These are phyloP conservation scores for Cryptosporidium sp. DNA, from an alignment of 169 alveolate species.

Conservation along the genomic window DNA sequence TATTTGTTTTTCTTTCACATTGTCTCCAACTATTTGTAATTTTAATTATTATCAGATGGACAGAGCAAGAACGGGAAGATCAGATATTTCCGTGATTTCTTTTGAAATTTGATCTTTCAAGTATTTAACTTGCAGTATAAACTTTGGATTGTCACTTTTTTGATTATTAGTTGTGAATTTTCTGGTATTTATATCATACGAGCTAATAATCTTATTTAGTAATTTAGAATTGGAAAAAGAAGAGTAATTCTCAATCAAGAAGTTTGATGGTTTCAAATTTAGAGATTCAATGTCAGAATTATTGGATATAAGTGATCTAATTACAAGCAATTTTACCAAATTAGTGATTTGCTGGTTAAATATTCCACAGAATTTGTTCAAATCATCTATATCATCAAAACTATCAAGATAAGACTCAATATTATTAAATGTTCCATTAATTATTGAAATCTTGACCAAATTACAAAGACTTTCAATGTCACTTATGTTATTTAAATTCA, in stretches of 20 bases:
- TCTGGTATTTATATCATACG: slow-evolving; percentile 13
- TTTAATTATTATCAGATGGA: not conserved
- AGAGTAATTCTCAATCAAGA: not conserved
- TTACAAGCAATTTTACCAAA: not conserved
- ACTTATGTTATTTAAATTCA: not conserved
- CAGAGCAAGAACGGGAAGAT: slow-evolving; percentile 13
- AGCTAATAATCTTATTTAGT: not conserved
- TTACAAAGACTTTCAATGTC: slow-evolving; percentile 24
- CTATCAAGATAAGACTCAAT: slow-evolving; percentile 13
- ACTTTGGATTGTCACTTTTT: not conserved
- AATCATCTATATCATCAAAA: not conserved
- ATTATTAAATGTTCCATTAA: not conserved
- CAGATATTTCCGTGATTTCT: not conserved
- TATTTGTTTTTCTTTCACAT: not conserved
- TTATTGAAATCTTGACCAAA: slow-evolving; percentile 10
- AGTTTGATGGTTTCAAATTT: not conserved
- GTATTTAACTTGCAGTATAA: not conserved
- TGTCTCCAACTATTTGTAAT: not conserved
- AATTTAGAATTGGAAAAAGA: not conserved
- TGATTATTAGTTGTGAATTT: not conserved
- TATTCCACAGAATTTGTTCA: slow-evolving; percentile 5
- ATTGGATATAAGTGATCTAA: not conserved
- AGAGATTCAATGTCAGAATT: not conserved
- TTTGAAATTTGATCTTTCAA: not conserved
- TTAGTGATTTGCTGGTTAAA: not conserved